Evolutionary conservation across 2,329 filamentous ascomycete genomes (phyloP).

Genomic region (Penicillium occitanis): DNA sequence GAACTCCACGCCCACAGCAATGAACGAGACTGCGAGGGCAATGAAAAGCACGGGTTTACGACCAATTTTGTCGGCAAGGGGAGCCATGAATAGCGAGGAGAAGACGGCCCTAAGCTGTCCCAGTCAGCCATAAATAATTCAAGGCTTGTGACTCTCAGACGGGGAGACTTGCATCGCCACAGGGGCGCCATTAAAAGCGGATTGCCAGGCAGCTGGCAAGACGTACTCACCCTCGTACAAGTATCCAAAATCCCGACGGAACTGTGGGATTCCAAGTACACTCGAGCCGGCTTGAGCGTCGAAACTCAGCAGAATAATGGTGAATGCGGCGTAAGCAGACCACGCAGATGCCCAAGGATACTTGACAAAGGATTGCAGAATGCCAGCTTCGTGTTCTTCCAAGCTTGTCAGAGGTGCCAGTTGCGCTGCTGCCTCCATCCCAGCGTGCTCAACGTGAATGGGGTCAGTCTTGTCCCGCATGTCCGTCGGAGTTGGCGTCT

Average conservation of each 20-base stretch:
- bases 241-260: background rate
- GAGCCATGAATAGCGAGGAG: background rate
- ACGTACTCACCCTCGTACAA: conserved; percentile 3
- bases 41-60: background rate
- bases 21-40: background rate
- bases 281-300: background rate
- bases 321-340: background rate
- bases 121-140: background rate
- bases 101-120: background rate
- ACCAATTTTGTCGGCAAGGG: background rate
- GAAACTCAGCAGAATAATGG: background rate
- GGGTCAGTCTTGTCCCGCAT: background rate
- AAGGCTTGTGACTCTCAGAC: background rate
- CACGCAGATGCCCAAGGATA: background rate
- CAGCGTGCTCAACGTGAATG: background rate
- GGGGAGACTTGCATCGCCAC: background rate
- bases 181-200: background rate
- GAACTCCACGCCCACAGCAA: background rate
- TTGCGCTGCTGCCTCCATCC: background rate
- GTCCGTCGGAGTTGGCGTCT: background rate
- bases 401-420: background rate
- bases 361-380: background rate
- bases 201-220: background rate
- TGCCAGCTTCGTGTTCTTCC: background rate
- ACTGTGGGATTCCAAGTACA: background rate